Percentiles rank a stretch among this genome's conserved stretches.
Conservation (phyloP, 768 basidiomycete genomes). For the Piloderma croceum region DNA sequence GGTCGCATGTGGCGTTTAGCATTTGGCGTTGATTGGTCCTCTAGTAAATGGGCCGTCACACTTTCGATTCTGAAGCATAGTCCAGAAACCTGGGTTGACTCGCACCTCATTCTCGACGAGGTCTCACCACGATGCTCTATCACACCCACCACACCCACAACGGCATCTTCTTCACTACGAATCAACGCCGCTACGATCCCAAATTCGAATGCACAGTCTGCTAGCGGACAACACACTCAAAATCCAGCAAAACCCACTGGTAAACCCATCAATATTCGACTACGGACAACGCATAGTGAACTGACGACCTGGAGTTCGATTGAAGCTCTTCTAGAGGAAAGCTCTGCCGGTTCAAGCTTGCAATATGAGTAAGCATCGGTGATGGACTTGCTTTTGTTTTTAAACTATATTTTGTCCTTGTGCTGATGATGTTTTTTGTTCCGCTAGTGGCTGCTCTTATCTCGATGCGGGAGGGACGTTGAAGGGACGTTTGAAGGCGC, state of each 20-base stretch:
- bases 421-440: neutral
- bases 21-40: constrained; percentile 33
- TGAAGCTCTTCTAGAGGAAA: constrained; percentile 37
- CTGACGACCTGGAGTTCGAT: constrained; percentile 26
- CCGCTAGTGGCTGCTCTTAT: constrained; percentile 40
- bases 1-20: constrained; percentile 55
- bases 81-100: constrained; percentile 53
- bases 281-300: constrained; percentile 29
- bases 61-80: constrained; percentile 51
- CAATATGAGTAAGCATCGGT: constrained; percentile 49
- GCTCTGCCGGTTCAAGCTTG: constrained; percentile 37
- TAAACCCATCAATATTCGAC: constrained; percentile 31
- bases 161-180: constrained; percentile 4
- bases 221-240: neutral
- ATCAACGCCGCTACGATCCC: constrained; percentile 7
- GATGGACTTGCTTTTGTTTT: too few species aligned
- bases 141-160: constrained; percentile 8
- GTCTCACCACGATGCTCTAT: constrained; percentile 20
- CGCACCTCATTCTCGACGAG: constrained; percentile 41
- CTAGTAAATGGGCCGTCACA: constrained; percentile 44
- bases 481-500: constrained; percentile 41
- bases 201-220: too few species aligned
- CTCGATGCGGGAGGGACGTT: constrained; percentile 41
- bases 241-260: constrained; percentile 15
- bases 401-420: neutral